These are phyloP conservation scores for Lactarius evosmus DNA, from an alignment of 768 basidiomycete species.

Conservation along the genomic window DNA sequence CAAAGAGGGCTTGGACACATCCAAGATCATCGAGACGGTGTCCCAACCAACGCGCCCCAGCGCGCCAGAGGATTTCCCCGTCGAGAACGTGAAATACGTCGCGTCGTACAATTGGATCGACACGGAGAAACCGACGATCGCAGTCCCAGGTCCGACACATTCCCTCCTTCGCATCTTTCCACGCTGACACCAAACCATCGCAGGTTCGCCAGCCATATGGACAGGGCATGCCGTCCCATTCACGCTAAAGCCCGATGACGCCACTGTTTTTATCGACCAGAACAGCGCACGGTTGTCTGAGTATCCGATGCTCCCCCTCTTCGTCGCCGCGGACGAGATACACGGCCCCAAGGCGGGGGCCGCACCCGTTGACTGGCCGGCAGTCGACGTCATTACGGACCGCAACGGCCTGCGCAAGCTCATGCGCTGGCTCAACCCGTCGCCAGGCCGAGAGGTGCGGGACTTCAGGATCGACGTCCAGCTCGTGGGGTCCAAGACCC, in stretches of 20 bases:
- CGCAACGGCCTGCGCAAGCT: conserved; percentile 66
- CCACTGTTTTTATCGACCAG: conserved; percentile 52
- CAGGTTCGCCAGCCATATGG: conserved; percentile 64
- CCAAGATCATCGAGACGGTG: conserved; percentile 15
- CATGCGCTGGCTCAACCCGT: conserved; percentile 46
- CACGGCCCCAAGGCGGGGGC: conserved; percentile 23
- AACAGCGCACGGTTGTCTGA: conserved; percentile 47
- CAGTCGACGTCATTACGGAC: conserved; percentile 53
- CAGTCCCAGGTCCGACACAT: conserved; percentile 33
- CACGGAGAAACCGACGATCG: conserved; percentile 30
- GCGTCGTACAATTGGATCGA: conserved; percentile 36
- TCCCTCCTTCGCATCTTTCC: background rate
- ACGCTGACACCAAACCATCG: background rate
- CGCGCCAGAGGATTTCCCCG: background rate
- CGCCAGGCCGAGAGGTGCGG: conserved; percentile 32
- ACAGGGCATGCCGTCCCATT: conserved; percentile 46
- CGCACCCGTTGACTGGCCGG: conserved; percentile 36
- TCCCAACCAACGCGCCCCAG: background rate
- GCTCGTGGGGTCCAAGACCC: conserved; percentile 54
- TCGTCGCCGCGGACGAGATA: conserved; percentile 53
- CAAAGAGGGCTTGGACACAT: conserved; percentile 16
- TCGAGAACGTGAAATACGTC: conserved; percentile 31
- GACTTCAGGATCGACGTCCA: conserved; percentile 73
- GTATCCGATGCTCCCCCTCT: conserved; percentile 51
- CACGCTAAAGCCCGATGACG: conserved; percentile 53